A percentile compares a stretch with the other conserved stretches of the same genome.
phyloP scores from a whole-genome alignment of 106 monocot species.

The Allium sativum region DNA sequence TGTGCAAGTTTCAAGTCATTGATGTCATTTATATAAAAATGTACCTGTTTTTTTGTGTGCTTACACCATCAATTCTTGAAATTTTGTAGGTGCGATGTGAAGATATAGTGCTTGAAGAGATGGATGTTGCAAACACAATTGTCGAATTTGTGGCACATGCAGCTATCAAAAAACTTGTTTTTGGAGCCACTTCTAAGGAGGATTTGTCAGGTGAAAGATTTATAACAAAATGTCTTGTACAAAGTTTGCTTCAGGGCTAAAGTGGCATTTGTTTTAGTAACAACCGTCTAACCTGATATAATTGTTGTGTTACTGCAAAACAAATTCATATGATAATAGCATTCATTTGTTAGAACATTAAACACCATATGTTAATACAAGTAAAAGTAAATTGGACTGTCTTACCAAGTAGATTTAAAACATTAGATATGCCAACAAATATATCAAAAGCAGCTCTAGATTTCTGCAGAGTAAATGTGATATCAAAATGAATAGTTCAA shows the following conservation, averaged over 20 bases:
- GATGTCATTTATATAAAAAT: no score
- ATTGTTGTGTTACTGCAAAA: not conserved
- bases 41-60: no score
- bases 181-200: conserved; percentile 41
- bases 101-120: conserved; percentile 43
- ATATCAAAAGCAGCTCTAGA: conserved; percentile 59
- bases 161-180: conserved; percentile 52
- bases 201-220: conserved; percentile 37
- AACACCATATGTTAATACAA: not conserved
- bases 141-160: conserved; percentile 32
- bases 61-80: no score
- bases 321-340: no score
- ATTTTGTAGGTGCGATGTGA: conserved; percentile 32
- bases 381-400: conserved; percentile 7
- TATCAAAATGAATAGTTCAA: conserved; percentile 43
- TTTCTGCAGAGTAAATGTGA: conserved; percentile 66
- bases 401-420: conserved; percentile 46
- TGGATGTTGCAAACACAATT: conserved; percentile 48
- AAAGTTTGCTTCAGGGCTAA: no score
- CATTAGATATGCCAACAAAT: conserved; percentile 23
- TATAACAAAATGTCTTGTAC: conserved; percentile 10
- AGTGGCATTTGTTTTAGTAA: not conserved
- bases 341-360: no score
- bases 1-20: no score
- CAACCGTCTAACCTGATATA: not conserved